These are phyloP conservation scores for Coniosporium tulheliwenetii DNA, from an alignment of 2,329 filamentous ascomycete species.

Conservation along the genomic window DNA sequence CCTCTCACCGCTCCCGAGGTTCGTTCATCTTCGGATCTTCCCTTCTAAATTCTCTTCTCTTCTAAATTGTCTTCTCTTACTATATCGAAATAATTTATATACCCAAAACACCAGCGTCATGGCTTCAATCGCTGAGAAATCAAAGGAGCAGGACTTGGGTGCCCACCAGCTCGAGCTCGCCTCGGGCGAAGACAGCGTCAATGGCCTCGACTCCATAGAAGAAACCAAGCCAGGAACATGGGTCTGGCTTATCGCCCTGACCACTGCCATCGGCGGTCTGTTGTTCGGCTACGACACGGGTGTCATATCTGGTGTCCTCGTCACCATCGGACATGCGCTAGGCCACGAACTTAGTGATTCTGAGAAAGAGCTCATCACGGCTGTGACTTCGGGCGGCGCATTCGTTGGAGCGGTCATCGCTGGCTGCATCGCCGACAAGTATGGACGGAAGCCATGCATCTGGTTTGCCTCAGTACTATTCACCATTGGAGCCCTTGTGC, in stretches of 20 bases:
- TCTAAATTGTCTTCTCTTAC: too few relatives aligned
- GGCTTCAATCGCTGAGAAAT: too few relatives aligned
- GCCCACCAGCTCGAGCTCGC: too few relatives aligned
- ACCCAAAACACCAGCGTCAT: too few relatives aligned
- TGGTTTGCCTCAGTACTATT: conserved; percentile 20
- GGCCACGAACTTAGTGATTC: conserved; percentile 1
- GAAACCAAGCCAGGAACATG: conserved; percentile 6
- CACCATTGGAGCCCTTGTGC: not conserved
- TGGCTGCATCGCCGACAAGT: conserved; percentile 3
- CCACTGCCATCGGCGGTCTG: conserved; percentile 7
- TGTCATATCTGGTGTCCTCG: conserved; percentile 7
- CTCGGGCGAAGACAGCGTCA: conserved; percentile 1
- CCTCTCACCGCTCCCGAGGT: too few relatives aligned
- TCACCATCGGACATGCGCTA: conserved; percentile 1
- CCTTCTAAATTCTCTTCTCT: too few relatives aligned
- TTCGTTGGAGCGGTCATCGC: conserved; percentile 4
- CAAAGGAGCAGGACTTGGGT: too few relatives aligned
- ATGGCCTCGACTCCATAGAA: conserved; percentile 5
- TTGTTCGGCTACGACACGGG: conserved; percentile 8
- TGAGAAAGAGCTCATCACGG: conserved; percentile 5
- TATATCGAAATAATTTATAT: too few relatives aligned
- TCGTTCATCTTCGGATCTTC: too few relatives aligned
- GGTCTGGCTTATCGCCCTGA: conserved; percentile 5
- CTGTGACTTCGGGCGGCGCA: conserved; percentile 4
- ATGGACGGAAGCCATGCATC: conserved; percentile 46